Evolutionary conservation across 2,329 filamentous ascomycete species (phyloP), one percentile per base, ranked within the genome.

Genomic region (Cercospora citrullina): DNA sequence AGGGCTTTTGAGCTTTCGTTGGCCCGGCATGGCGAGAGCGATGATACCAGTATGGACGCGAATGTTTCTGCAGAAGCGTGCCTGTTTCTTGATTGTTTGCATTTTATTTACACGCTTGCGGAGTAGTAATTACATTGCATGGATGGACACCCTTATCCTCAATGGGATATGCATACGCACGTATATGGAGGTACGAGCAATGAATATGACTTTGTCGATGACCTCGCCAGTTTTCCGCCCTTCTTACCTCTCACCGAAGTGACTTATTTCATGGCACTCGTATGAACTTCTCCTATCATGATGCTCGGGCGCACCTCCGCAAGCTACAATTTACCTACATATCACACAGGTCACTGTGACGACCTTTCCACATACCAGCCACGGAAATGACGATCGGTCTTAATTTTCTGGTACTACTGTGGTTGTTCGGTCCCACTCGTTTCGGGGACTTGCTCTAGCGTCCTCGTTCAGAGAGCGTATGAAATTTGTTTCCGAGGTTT

Each of bases 1-100:
- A 16, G 23, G 23, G 48, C 48, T 55, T 55, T 53, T 26, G 23
- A 55, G 48, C 48, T 30, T 28, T n/a, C 48, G 48, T 30, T 55
- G 23, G 12, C 21, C 48, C 12, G 23, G 48, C 23, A 55, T 55
- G 48, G 12, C 23, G 48, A 55, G 53, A 63, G 63, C 63, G 33
- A 58, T 64, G 63, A 64, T 64, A 64, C 63, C 63, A 64, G 31
- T 42, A 30, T 31, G 63, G 63, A 45, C 23, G 48, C 21, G 48
- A 28, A 55, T 23, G 45, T 48, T 48, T 23, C 14, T 48, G 45
- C 36, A 42, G 36, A n/a, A 42, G 45, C 45, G 45, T 55, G 48
- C 48, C 21, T 28, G n/a, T 14, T 55, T 28, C 12, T 55, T 30
- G 48, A 26, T 55, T 55, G 6, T 42, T 42, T 42, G 36, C 23